Evolutionary conservation across 371 early-diverging fungal species (phyloP).

Genomic region (Actinomortierella ambigua): DNA sequence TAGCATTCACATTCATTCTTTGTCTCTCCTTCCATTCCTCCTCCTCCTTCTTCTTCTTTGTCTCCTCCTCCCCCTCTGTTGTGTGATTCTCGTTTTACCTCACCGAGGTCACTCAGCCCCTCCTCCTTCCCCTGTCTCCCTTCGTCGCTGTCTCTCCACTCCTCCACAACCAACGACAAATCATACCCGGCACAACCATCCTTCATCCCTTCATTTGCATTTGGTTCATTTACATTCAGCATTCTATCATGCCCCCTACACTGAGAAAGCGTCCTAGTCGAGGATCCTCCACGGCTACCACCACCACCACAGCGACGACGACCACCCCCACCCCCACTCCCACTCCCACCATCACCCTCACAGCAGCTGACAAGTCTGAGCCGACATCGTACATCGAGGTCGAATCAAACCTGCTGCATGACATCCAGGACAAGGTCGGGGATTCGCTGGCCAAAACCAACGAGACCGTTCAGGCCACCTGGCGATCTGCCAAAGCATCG

Average conservation of each 20-base stretch:
- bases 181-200: background rate
- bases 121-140: constrained; percentile 4
- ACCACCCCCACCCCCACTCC: background rate
- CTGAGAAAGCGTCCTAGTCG: constrained; percentile 32
- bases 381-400: constrained; percentile 23
- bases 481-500: constrained; percentile 46
- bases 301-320: constrained; percentile 12
- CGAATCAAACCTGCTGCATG: constrained; percentile 38
- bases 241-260: constrained; percentile 23
- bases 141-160: background rate
- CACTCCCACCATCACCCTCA: constrained; percentile 8
- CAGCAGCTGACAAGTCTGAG: background rate
- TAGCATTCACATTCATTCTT: background rate
- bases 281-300: constrained; percentile 15
- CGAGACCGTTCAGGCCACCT: constrained; percentile 44
- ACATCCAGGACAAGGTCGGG: constrained; percentile 42
- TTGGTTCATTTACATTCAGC: constrained; percentile 1
- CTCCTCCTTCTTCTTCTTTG: background rate
- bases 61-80: background rate
- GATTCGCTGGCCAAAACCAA: constrained; percentile 39
- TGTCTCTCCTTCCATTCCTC: background rate
- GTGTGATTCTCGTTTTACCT: background rate
- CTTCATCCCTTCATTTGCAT: background rate
- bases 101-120: constrained; percentile 4
- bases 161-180: background rate